These are phyloP conservation scores for Cladophialophora chaetospira DNA, from an alignment of 2,329 filamentous ascomycete species.

Conservation along the genomic window DNA sequence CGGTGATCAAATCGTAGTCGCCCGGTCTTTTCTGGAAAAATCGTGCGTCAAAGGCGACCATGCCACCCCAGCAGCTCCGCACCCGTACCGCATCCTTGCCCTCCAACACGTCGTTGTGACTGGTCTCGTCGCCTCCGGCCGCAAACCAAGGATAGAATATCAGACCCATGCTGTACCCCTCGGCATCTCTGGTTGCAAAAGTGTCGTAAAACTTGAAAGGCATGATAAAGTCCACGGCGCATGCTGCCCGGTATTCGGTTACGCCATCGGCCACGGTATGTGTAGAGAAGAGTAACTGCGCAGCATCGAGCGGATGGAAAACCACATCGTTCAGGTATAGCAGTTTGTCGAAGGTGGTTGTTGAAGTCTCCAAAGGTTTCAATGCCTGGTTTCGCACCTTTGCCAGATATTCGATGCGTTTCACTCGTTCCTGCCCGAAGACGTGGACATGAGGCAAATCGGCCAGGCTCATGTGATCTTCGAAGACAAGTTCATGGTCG, in stretches of 20 bases:
- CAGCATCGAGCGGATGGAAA: constrained; percentile 60
- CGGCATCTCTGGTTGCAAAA: constrained; percentile 70
- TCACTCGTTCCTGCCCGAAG: constrained; percentile 64
- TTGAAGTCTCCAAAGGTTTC: constrained; percentile 57
- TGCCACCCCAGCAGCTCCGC: constrained; percentile 75
- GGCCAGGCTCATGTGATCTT: constrained; percentile 60
- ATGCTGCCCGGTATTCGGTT: constrained; percentile 67
- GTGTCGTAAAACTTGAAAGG: constrained; percentile 77
- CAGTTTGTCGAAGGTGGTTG: constrained; percentile 56
- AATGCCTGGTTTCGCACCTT: constrained; percentile 72
- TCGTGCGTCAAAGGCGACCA: constrained; percentile 57
- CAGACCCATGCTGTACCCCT: constrained; percentile 68
- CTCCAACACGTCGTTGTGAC: constrained; percentile 63
- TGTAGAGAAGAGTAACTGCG: constrained; percentile 64
- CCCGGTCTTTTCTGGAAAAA: constrained; percentile 43
- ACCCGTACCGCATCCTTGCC: constrained; percentile 65
- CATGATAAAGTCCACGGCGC: constrained; percentile 73
- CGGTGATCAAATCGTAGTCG: constrained; percentile 16
- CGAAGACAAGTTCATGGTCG: constrained; percentile 59
- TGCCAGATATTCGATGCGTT: constrained; percentile 73
- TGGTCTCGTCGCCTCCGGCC: constrained; percentile 51
- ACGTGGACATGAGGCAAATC: constrained; percentile 61
- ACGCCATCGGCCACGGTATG: constrained; percentile 55
- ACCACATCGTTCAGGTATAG: constrained; percentile 69
- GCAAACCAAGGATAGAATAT: constrained; percentile 75